A percentile compares a stretch with the other conserved stretches of the same genome.
phyloP scores from a whole-genome alignment of 1,139 yeast genomes.

The Yamadazyma friedrichii region DNA sequence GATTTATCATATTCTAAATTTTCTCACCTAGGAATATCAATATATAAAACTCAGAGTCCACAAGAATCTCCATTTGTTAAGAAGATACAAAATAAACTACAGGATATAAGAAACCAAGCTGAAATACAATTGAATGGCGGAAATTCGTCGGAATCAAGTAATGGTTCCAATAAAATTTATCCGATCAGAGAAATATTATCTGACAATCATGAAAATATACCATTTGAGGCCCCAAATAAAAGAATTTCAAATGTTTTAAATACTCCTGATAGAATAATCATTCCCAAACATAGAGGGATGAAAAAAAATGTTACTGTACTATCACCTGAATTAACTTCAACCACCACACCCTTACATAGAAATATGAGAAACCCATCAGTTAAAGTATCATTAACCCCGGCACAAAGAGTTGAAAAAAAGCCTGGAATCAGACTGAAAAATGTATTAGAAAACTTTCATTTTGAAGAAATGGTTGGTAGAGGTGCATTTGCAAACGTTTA shows the following conservation, averaged over 20 bases:
- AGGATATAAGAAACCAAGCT: constrained; percentile 15
- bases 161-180: constrained; percentile 8
- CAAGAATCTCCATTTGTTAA: constrained; percentile 27
- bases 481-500: constrained; percentile 96
- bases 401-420: constrained; percentile 47
- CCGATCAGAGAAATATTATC: constrained; percentile 13
- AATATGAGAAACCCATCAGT: constrained; percentile 31
- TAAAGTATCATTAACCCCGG: constrained; percentile 52
- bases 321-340: constrained; percentile 4
- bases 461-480: constrained; percentile 78
- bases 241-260: background rate
- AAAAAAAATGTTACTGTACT: constrained; percentile 2
- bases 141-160: constrained; percentile 16
- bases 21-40: constrained; percentile 27
- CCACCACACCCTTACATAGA: constrained; percentile 20
- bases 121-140: constrained; percentile 10
- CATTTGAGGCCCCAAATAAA: constrained; percentile 2
- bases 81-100: constrained; percentile 21
- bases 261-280: constrained; percentile 10
- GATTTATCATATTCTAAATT: constrained; percentile 40
- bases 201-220: constrained; percentile 13
- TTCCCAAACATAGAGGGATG: constrained; percentile 7
- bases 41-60: background rate
- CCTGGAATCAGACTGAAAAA: constrained; percentile 38
- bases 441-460: constrained; percentile 53